Conservation (phyloP, 768 basidiomycete species). For the Hysterangium stoloniferum region DNA sequence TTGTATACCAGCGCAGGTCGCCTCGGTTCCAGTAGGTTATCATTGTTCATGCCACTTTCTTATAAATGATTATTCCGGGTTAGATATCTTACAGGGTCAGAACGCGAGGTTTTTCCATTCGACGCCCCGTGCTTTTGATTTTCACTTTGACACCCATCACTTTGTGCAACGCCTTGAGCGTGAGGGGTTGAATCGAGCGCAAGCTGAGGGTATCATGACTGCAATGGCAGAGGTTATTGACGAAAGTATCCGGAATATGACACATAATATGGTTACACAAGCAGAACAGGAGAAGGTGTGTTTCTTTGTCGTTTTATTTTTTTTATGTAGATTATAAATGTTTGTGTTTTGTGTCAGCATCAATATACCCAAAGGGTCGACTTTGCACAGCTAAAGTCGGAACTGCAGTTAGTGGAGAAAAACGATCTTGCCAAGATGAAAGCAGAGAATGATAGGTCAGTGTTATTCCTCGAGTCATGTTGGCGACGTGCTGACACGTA, state of each 20-base stretch:
- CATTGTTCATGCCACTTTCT: not conserved
- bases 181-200: conserved; percentile 81
- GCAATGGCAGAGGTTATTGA: conserved; percentile 97
- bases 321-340: not conserved
- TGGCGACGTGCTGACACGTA: not conserved
- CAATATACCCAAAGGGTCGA: conserved; percentile 95
- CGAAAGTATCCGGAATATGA: conserved; percentile 95
- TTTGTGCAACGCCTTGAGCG: conserved; percentile 87
- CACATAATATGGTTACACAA: conserved; percentile 91
- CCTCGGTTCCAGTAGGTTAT: conserved; percentile 2
- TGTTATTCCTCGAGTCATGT: not conserved
- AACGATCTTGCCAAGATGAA: conserved; percentile 94
- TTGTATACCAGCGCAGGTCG: conserved; percentile 1
- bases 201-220: conserved; percentile 96
- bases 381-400: conserved; percentile 93
- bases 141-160: conserved; percentile 94
- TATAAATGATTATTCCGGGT: not conserved
- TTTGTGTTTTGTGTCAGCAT: conserved; percentile 38
- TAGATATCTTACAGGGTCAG: conserved; percentile 1
- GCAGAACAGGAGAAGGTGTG: conserved; percentile 92
- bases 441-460: conserved; percentile 80
- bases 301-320: conserved; percentile 7
- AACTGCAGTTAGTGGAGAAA: conserved; percentile 93
- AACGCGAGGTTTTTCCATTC: conserved; percentile 21
- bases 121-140: conserved; percentile 31